phyloP scores from a whole-genome alignment of 768 basidiomycete species.

The Tulasnella sp. region DNA sequence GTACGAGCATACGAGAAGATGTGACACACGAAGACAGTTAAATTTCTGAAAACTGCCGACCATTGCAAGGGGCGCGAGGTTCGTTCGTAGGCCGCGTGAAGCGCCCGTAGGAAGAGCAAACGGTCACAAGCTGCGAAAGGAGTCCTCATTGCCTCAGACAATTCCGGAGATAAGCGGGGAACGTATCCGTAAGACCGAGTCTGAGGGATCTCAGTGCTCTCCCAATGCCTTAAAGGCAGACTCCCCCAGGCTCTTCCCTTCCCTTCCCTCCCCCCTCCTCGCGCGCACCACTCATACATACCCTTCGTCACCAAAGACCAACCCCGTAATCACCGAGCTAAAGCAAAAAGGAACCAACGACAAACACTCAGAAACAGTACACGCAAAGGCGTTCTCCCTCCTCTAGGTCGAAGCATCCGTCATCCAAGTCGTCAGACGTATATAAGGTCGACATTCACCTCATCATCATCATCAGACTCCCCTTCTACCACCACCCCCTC shows the following conservation, averaged over 20 bases:
- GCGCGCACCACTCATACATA: not conserved
- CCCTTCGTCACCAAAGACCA: not conserved
- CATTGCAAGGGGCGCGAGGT: no score
- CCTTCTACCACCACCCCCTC: not conserved
- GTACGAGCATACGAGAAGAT: no score
- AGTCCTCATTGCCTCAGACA: no score
- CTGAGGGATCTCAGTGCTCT: not conserved
- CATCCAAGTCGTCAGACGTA: not conserved
- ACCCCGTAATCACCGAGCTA: not conserved
- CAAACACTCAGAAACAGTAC: not conserved
- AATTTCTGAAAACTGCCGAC: no score
- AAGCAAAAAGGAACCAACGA: not conserved
- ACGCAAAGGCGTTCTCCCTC: not conserved
- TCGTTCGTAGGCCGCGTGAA: no score
- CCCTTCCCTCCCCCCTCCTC: not conserved
- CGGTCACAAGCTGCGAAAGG: no score
- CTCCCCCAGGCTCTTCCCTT: not conserved
- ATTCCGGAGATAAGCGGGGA: no score
- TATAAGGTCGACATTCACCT: not conserved
- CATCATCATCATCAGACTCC: not conserved
- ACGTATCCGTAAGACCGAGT: no score
- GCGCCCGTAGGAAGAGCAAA: no score
- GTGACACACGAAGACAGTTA: no score
- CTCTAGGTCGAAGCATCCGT: not conserved
- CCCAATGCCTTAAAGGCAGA: not conserved